Base-by-base conservation (phyloP, 176 grass and related monocot species). In the Lolium perenne region DNA sequence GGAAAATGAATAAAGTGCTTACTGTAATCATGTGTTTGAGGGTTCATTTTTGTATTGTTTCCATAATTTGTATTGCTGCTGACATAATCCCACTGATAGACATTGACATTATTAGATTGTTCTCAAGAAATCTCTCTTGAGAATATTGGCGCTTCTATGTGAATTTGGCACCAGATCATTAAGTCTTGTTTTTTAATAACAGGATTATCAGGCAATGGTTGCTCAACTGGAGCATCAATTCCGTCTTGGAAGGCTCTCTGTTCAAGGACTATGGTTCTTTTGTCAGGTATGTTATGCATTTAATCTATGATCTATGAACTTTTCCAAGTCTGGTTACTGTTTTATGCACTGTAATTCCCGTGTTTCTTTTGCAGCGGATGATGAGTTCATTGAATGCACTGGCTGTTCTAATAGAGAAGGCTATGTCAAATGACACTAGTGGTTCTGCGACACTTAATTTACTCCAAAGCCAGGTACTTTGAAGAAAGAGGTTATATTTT, bases 141-240 rank as follows among this genome's bases (percentile, higher is more conserved):
- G 50, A 60, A 3, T 86, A 57, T 69, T 78, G 7, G 18, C 82
- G 72, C 61, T 90, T 73, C 26, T 50, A 59, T 85, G 66, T 85
- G 73, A 45, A 64, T 56, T 68, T 48, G 76, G 23, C 55, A 84
- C 47, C 32, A 35, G 69, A 47, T 74, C 51, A 78, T 70, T 88
- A 17, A 48, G 23, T 53, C 7, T 53, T 14, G 61, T 77, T 81
- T 76, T 72, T 78, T 63, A 79, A 65, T 80, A 76, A 82, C 87
- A 99, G 94, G 97, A 99, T 91, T 99, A 99, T 75, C 92, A 99
- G 67, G 97, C 92, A 51, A 99, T 99, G 94, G 92, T 96, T 91
- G 97, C 94, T 87, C 94, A 99, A 88, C 86, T 99, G 45, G 97
- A 99, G 72, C 94, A 94, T 57, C 94, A 99, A 58, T 96, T 99